Evolutionary conservation across 495 filamentous ascomycete species (phyloP), one percentile per base, ranked within the genome.

Genomic region (Hyphodiscus hymeniophilus): DNA sequence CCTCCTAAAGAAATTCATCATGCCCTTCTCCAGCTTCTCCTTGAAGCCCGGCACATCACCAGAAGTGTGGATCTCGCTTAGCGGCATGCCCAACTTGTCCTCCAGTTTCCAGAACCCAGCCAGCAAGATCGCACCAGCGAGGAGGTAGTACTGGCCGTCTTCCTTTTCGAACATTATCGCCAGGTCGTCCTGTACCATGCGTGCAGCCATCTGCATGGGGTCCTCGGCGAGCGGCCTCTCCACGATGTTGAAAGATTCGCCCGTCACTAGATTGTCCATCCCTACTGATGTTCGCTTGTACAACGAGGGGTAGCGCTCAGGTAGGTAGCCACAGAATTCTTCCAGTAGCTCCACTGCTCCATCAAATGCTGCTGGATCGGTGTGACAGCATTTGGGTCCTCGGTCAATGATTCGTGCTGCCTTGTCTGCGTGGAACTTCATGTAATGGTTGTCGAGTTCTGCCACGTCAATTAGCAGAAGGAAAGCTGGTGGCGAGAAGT

Each of bases 21-120:
- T 90, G 1, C 85, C 89, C 58, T 81, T 85, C 61, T 91, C 81
- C 13, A 94, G 64, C 58, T 89, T 89, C 62, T 82, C 72, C 41
- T 72, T 74, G 68, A 72, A 94, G 36, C 82, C 79, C 0, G 89
- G 89, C 7, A 95, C 89, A 52, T 84, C 72, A 17, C 87, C 89
- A 1, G 76, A 79, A 0, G 84, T 87, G 60, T 95, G 89, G 60
- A 95, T 92, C 54, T 92, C 84, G 2, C 76, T 80, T 3, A 94
- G 65, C 18, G 73, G 70, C 89, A 95, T 92, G 7, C 84, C 84
- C 61, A 85, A 81, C 66, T 95, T 94, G 58, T 94, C 86, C 42
- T 74, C 69, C 5, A 94, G 74, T 7, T 87, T 79, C 89, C 88
- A 94, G 69, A 94, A 95, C 0, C 88, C 89, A 0, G 88, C 77